Base-by-base conservation (phyloP, 306 rosid species). In the Trifolium repens region DNA sequence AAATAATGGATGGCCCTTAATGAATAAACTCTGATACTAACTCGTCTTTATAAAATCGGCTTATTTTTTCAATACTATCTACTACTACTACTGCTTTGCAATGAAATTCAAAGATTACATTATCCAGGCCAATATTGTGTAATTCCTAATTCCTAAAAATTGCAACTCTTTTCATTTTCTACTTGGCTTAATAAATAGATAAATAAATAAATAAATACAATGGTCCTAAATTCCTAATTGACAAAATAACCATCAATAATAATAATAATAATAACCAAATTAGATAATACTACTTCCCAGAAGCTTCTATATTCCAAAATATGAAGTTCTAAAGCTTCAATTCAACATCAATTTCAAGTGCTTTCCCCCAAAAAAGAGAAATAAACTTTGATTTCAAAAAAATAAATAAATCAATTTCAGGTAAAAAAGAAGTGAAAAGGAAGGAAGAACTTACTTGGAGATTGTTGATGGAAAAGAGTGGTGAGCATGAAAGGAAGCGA, bases 361-460 rank as follows among this genome's bases (percentile, higher is more conserved):
- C 52, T 13, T 14, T 5, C n/a, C 5, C 14, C 47, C 47, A 8
- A 4, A 46, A 44, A 22, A 19, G 35, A 32, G 4, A 32, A 32
- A 32, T 32, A 32, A 32, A 7, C 42, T 37, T 37, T 7, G 2
- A 37, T 37, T 37, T 9, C 42, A 6, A 1, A 24, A 24, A 24
- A 9, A 24, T 22, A 22, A 22, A 55, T 0, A 9, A 3, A 34
- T 17, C 4, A 42, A 47, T 26, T 11, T 58, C 8, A 58, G 64
- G n/a, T 5, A 1, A 1, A 4, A 24, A 58, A 7, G 24, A 15
- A 58, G 63, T 26, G 37, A 26, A 24, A 11, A 11, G 34, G 16
- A 11, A 10, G 63, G 15, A 14, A 10, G 7, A 58, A 77, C 50
- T 54, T 80, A 84, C 87, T 55, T 77, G 64, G 72, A 7, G 62